Base-by-base conservation (phyloP, 1,139 yeast genomes). In the Yamadazyma trypodendri region DNA sequence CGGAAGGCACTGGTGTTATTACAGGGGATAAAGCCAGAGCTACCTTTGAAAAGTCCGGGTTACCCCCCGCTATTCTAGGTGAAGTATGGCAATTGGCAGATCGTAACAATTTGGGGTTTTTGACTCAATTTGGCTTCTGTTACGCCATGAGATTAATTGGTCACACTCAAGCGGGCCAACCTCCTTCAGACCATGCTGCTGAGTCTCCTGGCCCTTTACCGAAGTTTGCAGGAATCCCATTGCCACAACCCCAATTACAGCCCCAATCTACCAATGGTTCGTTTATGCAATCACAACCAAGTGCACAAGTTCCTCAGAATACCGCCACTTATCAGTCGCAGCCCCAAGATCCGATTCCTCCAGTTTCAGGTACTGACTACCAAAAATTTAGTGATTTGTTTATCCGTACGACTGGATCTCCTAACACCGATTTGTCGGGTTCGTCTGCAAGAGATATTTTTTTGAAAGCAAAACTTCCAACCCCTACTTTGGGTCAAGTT, bases 51-150 rank as follows among this genome's bases (percentile, higher is more conserved):
- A 84, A 85, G 43, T 83, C 95, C 2, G 95, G 95, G 1, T 72
- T 92, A 38, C 82, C 95, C 6, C 84, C 95, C 2, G 72, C 80
- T 14, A 67, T 78, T 27, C 68, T 92, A 36, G 96, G 97, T 4
- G 95, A 89, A 59, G 83, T 94, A 43, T 94, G 98, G 98, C 94
- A 87, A 58, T 59, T 85, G 33, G 90, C 96, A 12, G 99, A 92
- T 63, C 75, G 77, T 14, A 82, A 81, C 45, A 89, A 88, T 62
- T 74, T 81, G 49, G 99, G 98, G 0, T 86, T 84, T 56, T 70
- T 94, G 49, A 84, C 86, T 49, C 89, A 83, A 55, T 72, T 76
- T 45, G 92, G 92, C 18, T 94, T 94, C 62, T 78, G 87, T 45
- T 74, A 80, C 40, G 96, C 97, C 21, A 75, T 92, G 79, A 77